Evolutionary conservation across 352 stramenopile genomes (phyloP), one percentile per base, ranked within the genome.

Genomic region (Phytophthora crassamura): DNA sequence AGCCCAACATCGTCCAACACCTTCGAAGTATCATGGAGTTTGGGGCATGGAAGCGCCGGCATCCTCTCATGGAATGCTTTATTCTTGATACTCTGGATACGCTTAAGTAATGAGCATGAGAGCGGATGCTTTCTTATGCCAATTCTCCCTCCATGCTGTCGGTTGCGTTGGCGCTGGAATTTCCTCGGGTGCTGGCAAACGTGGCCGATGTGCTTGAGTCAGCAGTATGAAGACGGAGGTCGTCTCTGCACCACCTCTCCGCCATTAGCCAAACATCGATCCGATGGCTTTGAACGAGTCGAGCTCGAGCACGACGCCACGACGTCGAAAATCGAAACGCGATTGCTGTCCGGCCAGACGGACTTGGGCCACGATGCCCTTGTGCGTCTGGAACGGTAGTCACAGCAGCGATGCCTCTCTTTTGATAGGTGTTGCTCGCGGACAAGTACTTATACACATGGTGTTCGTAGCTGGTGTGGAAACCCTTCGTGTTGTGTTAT

Each of bases 331-430:
- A 47, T n/a, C 35, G 30, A 32, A 36, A 39, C 40, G 10, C 34
- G 59, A 57, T 55, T 59, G 49, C 59, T 52, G 25, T 12, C 18
- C 35, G 20, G 47, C 25, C 59, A 67, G 41, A 33, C 34, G 49
- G 16, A 48, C 28, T 38, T 22, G 25, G n/a, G 35, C 35, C 34
- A 49, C 55, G 28, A 57, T 8, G 38, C 8, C 9, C 16, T 56
- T 32, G 42, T 43, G 55, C 41, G 33, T 30, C 42, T 64, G 43
- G 43, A n/a, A 16, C 16, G 25, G 22, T 12, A 60, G 40, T 33
- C 39, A 51, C 32, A 32, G n/a, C 35, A 9, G 32, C 11, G 22
- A 12, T 35, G 58, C 34, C 10, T 6, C 41, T 53, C 39, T 59
- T 51, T 59, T 59, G 48, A 51, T 55, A 42, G 14, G 16, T 28